phyloP scores from a whole-genome alignment of 1,139 yeast species.

The Geotrichum aggregatum region DNA sequence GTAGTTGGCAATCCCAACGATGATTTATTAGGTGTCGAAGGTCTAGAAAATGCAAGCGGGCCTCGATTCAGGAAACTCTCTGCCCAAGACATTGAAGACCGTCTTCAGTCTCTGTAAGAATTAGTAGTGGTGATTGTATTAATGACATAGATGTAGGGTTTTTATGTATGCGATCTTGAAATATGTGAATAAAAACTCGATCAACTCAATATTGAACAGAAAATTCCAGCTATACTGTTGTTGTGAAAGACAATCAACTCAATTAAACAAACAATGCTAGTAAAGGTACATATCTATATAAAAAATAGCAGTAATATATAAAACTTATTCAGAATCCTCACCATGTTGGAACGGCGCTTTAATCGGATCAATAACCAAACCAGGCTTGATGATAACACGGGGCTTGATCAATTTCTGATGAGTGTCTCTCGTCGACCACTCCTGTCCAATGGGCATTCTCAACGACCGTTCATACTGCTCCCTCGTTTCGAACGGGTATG shows the following conservation, averaged over 20 bases:
- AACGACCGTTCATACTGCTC: constrained; percentile 93
- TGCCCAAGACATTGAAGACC: constrained; percentile 90
- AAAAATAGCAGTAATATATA: background rate
- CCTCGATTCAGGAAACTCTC: constrained; percentile 84
- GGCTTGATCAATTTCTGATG: constrained; percentile 91
- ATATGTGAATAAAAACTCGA: constrained; percentile 1
- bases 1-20: constrained; percentile 82
- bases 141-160: constrained; percentile 8
- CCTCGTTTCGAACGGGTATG: constrained; percentile 86
- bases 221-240: too few species aligned
- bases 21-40: constrained; percentile 75
- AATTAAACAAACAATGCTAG: background rate
- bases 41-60: constrained; percentile 69
- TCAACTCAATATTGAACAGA: background rate
- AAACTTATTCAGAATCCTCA: constrained; percentile 17
- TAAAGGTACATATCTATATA: background rate
- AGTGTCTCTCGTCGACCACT: constrained; percentile 86
- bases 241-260: background rate
- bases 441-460: constrained; percentile 96
- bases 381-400: constrained; percentile 77
- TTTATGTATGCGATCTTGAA: background rate
- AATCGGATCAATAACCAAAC: constrained; percentile 85
- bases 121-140: background rate
- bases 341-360: constrained; percentile 56
- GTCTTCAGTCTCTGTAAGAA: constrained; percentile 84